Evolutionary conservation across 2,329 filamentous ascomycete genomes (phyloP), one percentile per base, ranked within the genome.

Genomic region (Calonectria hongkongensis): DNA sequence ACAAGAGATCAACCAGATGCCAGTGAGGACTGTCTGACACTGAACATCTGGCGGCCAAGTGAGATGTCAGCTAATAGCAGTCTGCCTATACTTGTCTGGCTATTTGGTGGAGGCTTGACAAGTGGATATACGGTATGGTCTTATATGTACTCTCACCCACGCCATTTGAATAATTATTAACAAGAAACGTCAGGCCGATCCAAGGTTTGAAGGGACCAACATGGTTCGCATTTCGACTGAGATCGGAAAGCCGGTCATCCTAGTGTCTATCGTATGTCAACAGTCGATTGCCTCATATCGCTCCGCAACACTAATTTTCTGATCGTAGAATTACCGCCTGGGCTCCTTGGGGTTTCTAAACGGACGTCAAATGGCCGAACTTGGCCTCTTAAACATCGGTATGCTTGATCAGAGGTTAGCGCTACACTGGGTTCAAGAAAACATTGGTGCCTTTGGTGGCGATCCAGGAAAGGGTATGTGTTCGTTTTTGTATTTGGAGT

Each of bases 151-250:
- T 18, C 15, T 27, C 13, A n/a, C 9, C 8, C 6, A 15, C 2
- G 10, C 4, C 6, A 8, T 25, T 0, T 18, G 6, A 21, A 2
- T 10, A 16, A 58, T 15, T 12, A 12, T 18, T 58, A 15, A 58
- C 6, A 21, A 9, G 5, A 27, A 3, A 36, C 4, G 15, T 27
- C 13, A 58, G 54, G n/a, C 54, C 21, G 54, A 58, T 33, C 54
- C 54, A 15, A 58, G 54, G n/a, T 58, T 58, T 41, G 54, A 58
- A 28, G 54, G 54, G 13, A 58, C 54, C n/a, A 58, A 58, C 25
- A 58, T 58, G 54, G 54, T 58, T 25, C 54, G 54, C 8, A 58
- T 58, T 58, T 39, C 54, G 12, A 58, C 54, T 9, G 33, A 58
- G n/a, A 41, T 58, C 27, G n/a, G 33, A 39, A 58, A 58, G 4